phyloP scores from a whole-genome alignment of 169 alveolate genomes.

The Toxoplasma gondii region DNA sequence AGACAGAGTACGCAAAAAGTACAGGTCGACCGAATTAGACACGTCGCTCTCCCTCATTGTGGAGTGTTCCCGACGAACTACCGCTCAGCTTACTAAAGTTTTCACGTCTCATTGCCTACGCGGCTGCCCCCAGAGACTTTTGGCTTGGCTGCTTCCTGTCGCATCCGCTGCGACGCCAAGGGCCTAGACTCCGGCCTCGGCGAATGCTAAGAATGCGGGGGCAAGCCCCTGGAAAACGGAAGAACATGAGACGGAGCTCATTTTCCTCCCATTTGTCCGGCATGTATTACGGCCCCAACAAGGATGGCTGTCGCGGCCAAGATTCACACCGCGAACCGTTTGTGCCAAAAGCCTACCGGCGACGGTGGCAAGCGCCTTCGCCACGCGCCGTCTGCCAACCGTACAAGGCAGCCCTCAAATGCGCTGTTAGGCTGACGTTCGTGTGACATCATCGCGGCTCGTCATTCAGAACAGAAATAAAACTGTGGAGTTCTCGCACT shows the following conservation, averaged over 20 bases:
- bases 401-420: not conserved
- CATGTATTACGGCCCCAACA: not conserved
- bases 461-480: not conserved
- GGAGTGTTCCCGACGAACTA: too few species aligned
- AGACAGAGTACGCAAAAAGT: too few species aligned
- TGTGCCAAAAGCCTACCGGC: not conserved
- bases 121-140: not conserved
- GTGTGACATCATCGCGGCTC: not conserved
- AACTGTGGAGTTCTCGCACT: too few species aligned
- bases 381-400: not conserved
- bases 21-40: too few species aligned
- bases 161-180: conserved; percentile 33
- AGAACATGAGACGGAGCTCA: not conserved
- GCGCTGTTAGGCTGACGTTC: not conserved
- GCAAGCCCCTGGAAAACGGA: not conserved
- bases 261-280: not conserved
- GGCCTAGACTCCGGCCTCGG: not conserved
- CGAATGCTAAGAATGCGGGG: conserved; percentile 28
- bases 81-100: conserved; percentile 34
- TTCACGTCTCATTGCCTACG: not conserved
- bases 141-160: not conserved
- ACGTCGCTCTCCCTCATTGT: too few species aligned
- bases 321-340: not conserved
- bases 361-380: not conserved
- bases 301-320: not conserved